Base-by-base conservation (phyloP, 1,139 yeast species). In the Diutina siamensis region DNA sequence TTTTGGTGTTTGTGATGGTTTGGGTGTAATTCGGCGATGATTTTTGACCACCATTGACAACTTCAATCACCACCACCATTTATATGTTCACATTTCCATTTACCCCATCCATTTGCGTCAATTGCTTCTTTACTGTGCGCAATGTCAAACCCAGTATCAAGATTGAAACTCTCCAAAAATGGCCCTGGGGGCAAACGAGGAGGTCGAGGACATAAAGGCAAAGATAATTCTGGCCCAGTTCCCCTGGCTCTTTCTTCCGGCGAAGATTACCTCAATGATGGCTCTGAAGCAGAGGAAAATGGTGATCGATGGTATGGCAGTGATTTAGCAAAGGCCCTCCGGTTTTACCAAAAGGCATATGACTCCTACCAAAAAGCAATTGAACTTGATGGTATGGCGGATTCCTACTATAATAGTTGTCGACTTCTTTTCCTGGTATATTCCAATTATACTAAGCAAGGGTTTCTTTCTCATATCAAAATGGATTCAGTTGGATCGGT, bases 251-350 rank as follows among this genome's bases (percentile, higher is more conserved):
- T 31, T 7, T 12, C n/a, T 27, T 67, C 73, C 0, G 63, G 67
- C 1, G 76, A 71, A 22, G 78, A 72, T n/a, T 65, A 52, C 35
- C 60, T 73, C n/a, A 74, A 71, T 38, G 61, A 62, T 47, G 81
- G 74, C 0, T 62, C 74, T 1, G 57, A 58, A 10, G 74, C 71
- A 45, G 82, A 76, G 53, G 80, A 75, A 50, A 70, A 72, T 10
- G 82, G 80, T 0, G 82, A 76, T 52, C 58, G 81, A 47, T 76
- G 81, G 81, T 57, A 72, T 18, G 69, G 76, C 0, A 73, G 80
- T 0, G 81, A 76, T 52, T 55, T 76, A 31, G 59, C 78, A 4
- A 76, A 76, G 52, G 70, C 75, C 1, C 57, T 76, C 34, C 56
- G 82, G 38, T 76, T 76, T 53, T 76, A 74, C 55, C 76, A 75